Percentiles rank a stretch among this genome's conserved stretches.
These are phyloP conservation scores for Leccinum variicolor DNA, from an alignment of 768 basidiomycete species.

Conservation along the genomic window DNA sequence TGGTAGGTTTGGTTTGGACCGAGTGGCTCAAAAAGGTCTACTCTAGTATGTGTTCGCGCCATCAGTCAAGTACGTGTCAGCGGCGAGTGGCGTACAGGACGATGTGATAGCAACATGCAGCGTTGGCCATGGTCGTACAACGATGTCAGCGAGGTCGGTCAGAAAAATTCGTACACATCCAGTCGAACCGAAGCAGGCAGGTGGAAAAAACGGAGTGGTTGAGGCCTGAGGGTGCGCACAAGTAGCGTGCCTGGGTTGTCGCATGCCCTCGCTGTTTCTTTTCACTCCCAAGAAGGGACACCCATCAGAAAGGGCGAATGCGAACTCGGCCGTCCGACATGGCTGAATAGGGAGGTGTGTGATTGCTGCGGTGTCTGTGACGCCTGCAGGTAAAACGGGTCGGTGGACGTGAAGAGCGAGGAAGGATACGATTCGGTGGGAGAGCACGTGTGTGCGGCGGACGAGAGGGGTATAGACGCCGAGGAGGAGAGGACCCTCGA, in stretches of 20 bases:
- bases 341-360: slow-evolving; percentile 33
- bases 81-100: background rate
- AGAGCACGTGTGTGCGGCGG: slow-evolving; percentile 10
- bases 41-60: slow-evolving; percentile 7
- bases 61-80: background rate
- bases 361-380: slow-evolving; percentile 36
- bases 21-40: slow-evolving; percentile 6
- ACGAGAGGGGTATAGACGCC: slow-evolving; percentile 9
- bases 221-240: background rate
- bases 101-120: slow-evolving; percentile 4
- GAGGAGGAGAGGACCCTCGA: slow-evolving; percentile 26
- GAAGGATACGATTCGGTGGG: slow-evolving; percentile 23
- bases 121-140: slow-evolving; percentile 12
- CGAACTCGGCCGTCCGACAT: slow-evolving; percentile 35
- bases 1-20: background rate
- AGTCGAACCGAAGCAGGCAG: slow-evolving; percentile 1
- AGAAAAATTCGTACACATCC: slow-evolving; percentile 6
- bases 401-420: slow-evolving; percentile 42
- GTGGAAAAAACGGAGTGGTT: background rate
- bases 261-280: background rate
- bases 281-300: slow-evolving; percentile 26
- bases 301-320: slow-evolving; percentile 39
- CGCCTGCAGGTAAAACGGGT: slow-evolving; percentile 49
- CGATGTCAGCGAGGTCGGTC: slow-evolving; percentile 8
- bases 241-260: background rate